These are phyloP conservation scores for Raphidocelis subcapitata DNA, from an alignment of 139 green algal species.

Conservation along the genomic window DNA sequence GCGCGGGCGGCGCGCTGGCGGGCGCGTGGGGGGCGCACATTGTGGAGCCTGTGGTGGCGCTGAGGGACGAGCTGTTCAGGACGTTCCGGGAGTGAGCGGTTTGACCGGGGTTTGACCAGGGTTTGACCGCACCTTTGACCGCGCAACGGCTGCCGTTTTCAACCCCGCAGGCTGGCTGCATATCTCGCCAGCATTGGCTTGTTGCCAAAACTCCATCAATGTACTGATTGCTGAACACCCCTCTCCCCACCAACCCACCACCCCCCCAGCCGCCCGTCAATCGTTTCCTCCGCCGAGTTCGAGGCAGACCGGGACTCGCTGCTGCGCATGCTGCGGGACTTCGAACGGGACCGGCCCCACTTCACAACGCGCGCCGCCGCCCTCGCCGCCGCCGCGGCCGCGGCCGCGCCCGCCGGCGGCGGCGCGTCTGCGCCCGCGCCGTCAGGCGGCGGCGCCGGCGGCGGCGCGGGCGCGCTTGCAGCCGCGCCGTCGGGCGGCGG, in stretches of 20 bases:
- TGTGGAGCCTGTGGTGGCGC: conserved; percentile 54
- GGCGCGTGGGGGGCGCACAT: conserved; percentile 53
- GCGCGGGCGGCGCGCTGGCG: not conserved
- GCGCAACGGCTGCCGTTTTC: not conserved
- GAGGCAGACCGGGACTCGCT: conserved; percentile 66
- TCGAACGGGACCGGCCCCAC: conserved; percentile 56
- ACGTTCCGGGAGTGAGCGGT: conserved; percentile 61
- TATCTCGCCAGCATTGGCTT: not conserved
- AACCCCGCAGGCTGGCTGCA: not conserved
- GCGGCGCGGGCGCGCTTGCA: no score
- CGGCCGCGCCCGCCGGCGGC: not conserved
- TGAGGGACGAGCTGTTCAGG: conserved; percentile 78
- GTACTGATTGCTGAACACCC: not conserved
- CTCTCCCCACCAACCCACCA: not conserved
- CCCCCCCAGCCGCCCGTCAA: conserved; percentile 25
- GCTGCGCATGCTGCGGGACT: conserved; percentile 82
- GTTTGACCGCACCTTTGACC: not conserved
- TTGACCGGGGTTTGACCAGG: not conserved
- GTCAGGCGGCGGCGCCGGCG: not conserved
- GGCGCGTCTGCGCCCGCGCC: not conserved
- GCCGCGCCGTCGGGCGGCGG: conserved; percentile 7
- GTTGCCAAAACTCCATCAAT: not conserved
- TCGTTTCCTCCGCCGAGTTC: conserved; percentile 55
- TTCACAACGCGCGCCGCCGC: not conserved
- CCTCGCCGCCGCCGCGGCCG: not conserved